phyloP scores from a whole-genome alignment of 2,329 filamentous ascomycete genomes.

The Phaeosphaeria sp. region DNA sequence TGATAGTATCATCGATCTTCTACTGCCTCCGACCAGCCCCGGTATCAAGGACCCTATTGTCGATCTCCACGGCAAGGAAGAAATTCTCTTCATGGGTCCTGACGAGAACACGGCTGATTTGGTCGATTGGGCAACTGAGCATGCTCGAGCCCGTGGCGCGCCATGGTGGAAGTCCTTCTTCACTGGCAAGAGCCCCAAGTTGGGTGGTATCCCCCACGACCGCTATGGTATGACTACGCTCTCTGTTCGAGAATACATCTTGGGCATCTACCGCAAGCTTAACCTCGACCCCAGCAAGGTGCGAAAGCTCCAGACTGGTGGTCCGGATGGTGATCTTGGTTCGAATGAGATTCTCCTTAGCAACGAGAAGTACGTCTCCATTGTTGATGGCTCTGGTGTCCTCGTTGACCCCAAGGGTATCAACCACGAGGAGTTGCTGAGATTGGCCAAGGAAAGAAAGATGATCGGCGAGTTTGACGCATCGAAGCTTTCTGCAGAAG shows the following conservation, averaged over 20 bases:
- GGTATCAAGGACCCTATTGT: conserved; percentile 99
- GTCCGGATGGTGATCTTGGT: conserved; percentile 93
- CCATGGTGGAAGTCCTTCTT: conserved; percentile 99
- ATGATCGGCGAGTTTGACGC: conserved; percentile 91
- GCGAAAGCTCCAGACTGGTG: conserved; percentile 95
- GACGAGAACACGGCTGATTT: conserved; percentile 98
- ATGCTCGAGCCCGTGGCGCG: conserved; percentile 83
- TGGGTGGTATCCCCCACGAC: conserved; percentile 97
- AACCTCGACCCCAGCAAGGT: conserved; percentile 85
- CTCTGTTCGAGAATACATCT: conserved; percentile 93
- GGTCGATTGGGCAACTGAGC: conserved; percentile 98
- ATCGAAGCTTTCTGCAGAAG: conserved; percentile 82
- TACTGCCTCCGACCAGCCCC: conserved; percentile 86
- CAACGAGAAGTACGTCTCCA: conserved; percentile 92
- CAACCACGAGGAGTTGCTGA: conserved; percentile 80
- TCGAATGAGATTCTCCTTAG: conserved; percentile 97
- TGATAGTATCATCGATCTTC: conserved; percentile 94
- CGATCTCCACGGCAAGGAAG: conserved; percentile 90
- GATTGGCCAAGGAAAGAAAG: conserved; percentile 81
- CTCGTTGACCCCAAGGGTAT: conserved; percentile 91
- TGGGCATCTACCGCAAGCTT: conserved; percentile 96
- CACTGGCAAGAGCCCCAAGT: conserved; percentile 94
- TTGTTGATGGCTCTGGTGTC: conserved; percentile 96
- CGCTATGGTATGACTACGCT: conserved; percentile 97
- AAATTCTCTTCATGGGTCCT: conserved; percentile 98